These are phyloP conservation scores for Trametes sp. DNA, from an alignment of 1,284 basidiomycete genomes.

Conservation along the genomic window DNA sequence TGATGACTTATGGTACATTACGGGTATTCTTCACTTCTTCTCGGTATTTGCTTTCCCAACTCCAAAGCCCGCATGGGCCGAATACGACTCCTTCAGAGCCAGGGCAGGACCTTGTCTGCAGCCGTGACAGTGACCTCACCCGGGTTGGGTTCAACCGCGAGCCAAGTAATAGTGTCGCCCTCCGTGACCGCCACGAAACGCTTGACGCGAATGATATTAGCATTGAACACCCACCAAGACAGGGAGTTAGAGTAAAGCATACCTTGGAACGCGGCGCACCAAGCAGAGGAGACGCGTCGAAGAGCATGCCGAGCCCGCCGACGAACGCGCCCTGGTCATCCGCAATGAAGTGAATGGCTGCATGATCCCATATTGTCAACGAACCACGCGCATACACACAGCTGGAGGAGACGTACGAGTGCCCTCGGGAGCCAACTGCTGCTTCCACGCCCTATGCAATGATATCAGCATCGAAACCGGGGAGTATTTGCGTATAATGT, in stretches of 20 bases:
- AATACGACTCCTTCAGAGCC: constrained; percentile 43
- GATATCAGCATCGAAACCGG: too few species aligned
- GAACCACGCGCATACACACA: neutral
- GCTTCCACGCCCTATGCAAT: constrained; percentile 81
- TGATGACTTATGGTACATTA: neutral
- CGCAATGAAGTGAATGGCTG: constrained; percentile 68
- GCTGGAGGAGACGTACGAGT: constrained; percentile 51
- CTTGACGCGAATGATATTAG: constrained; percentile 40
- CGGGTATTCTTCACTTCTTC: neutral
- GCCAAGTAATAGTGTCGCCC: constrained; percentile 58
- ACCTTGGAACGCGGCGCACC: constrained; percentile 76
- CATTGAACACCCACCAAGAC: neutral
- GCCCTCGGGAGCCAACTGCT: constrained; percentile 61
- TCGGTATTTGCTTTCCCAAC: neutral
- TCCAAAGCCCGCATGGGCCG: neutral
- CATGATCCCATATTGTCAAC: constrained; percentile 8
- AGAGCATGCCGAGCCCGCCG: constrained; percentile 64
- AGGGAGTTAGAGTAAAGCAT: constrained; percentile 17
- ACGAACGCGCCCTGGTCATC: constrained; percentile 72
- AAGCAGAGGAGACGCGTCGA: constrained; percentile 68
- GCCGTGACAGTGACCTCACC: constrained; percentile 63
- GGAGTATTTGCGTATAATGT: too few species aligned
- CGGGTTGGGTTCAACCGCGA: constrained; percentile 68
- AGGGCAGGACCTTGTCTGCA: constrained; percentile 64
- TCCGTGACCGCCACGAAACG: constrained; percentile 67